Percentiles rank a stretch among this genome's conserved stretches.
These are phyloP conservation scores for Pseudoscleropodium purum DNA, from an alignment of 225 moss, liverwort and hornwort species.

Conservation along the genomic window DNA sequence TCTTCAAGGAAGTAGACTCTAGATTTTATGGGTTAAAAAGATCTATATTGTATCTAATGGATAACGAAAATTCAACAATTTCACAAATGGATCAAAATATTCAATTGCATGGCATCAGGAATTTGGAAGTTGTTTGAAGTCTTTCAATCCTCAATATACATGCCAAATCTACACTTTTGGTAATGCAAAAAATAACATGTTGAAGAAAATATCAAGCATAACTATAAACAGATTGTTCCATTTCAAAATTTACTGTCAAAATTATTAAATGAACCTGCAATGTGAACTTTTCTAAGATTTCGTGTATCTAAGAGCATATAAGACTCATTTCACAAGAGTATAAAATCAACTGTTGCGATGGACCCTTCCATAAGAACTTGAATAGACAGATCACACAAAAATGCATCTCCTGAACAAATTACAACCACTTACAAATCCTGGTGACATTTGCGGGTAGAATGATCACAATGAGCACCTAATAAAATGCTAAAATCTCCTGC, in stretches of 20 bases:
- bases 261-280: background rate
- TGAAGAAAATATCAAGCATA: no score
- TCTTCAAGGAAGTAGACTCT: background rate
- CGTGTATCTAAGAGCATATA: background rate
- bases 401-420: background rate
- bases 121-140: background rate
- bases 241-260: background rate
- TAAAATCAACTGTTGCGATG: background rate
- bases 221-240: background rate
- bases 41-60: background rate
- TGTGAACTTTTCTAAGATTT: background rate
- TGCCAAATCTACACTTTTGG: background rate
- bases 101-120: accelerated
- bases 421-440: background rate
- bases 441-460: background rate
- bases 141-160: background rate
- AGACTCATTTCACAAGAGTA: background rate
- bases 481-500: background rate
- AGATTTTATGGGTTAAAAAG: background rate
- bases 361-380: background rate
- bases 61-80: background rate
- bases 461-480: background rate
- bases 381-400: background rate
- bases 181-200: no score
- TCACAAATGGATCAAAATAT: background rate